These are phyloP conservation scores for Sapria himalayana DNA, from an alignment of 345 rosid genomes.

Conservation along the genomic window DNA sequence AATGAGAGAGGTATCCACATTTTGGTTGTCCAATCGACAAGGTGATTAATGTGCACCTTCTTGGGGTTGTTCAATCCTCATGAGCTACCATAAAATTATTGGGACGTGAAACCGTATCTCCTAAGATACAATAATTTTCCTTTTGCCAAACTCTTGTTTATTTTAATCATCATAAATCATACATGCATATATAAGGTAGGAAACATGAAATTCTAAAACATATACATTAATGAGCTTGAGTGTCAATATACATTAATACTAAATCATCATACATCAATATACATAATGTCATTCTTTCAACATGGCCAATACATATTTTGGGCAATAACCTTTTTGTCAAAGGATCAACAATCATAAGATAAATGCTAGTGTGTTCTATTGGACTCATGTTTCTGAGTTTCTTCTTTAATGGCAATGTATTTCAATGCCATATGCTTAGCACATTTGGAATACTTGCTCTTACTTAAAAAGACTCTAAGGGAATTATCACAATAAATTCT, in stretches of 20 bases:
- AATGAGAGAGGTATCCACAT: too few relatives aligned
- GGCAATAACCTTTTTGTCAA: not conserved
- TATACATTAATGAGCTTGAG: not conserved
- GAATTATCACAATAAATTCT: slow-evolving; percentile 1
- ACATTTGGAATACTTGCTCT: not conserved
- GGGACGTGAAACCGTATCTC: too few relatives aligned
- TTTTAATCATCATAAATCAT: not conserved
- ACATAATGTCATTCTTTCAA: not conserved
- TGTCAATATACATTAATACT: too few relatives aligned
- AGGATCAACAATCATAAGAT: not conserved
- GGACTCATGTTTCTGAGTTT: not conserved
- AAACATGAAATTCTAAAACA: not conserved
- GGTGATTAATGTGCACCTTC: too few relatives aligned
- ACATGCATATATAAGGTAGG: not conserved
- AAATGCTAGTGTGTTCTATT: not conserved
- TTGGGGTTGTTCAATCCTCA: too few relatives aligned
- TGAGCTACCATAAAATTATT: too few relatives aligned
- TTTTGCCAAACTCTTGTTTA: too few relatives aligned
- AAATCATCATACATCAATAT: not conserved
- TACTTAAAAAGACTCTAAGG: not conserved
- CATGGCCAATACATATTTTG: not conserved
- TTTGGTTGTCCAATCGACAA: too few relatives aligned
- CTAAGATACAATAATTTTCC: too few relatives aligned
- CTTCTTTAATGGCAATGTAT: not conserved
- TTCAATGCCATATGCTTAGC: not conserved